These are phyloP conservation scores for Dissophora ornata DNA, from an alignment of 192 early-diverging fungal species.

Conservation along the genomic window DNA sequence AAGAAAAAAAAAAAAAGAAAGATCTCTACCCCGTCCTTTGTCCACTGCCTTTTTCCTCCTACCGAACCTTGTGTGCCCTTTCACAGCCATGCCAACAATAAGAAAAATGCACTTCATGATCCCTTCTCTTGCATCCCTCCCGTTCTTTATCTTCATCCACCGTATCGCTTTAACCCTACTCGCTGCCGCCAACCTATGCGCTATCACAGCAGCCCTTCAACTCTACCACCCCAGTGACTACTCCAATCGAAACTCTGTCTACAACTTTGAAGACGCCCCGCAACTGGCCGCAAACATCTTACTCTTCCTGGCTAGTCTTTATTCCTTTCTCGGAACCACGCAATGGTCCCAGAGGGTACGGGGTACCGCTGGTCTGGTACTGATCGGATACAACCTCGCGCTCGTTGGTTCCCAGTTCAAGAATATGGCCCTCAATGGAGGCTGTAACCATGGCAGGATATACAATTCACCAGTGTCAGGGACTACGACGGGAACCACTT, in stretches of 20 bases:
- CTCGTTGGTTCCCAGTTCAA: background rate
- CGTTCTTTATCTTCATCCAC: constrained; percentile 2
- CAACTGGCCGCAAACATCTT: constrained; percentile 18
- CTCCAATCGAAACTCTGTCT: background rate
- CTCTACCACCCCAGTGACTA: background rate
- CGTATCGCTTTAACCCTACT: constrained; percentile 4
- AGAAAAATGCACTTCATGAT: too few species aligned
- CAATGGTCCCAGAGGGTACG: constrained; percentile 18
- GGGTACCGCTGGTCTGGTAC: background rate
- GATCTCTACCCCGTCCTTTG: too few species aligned
- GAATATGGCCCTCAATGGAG: background rate
- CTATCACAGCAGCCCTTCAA: constrained; percentile 17
- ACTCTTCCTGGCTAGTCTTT: constrained; percentile 17
- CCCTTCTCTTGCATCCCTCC: background rate
- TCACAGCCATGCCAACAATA: too few species aligned
- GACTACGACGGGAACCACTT: background rate
- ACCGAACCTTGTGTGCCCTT: too few species aligned
- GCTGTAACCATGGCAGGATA: background rate
- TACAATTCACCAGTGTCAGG: background rate
- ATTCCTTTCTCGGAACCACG: constrained; percentile 11
- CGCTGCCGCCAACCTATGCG: constrained; percentile 14
- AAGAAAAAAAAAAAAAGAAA: too few species aligned
- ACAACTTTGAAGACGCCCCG: constrained; percentile 17
- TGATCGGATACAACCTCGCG: background rate
- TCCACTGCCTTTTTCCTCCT: too few species aligned